Evolutionary conservation across 805 yeast species (phyloP).

Genomic region (Ogataea parapolymorpha): DNA sequence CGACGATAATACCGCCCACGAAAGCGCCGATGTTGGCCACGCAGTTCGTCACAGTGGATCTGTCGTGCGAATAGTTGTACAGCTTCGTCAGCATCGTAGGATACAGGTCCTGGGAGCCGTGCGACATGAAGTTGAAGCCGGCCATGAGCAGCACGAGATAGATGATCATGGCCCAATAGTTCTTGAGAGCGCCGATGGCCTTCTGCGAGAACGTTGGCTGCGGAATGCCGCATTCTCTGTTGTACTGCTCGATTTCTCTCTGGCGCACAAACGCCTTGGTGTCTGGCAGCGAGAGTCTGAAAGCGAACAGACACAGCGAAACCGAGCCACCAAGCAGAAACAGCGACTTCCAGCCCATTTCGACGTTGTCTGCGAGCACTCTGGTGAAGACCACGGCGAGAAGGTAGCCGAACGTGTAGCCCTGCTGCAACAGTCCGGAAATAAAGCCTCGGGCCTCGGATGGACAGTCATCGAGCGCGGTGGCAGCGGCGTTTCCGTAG

Average conservation of each 20-base stretch:
- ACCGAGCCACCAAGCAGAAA: conserved; percentile 70
- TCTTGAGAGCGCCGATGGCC: conserved; percentile 36
- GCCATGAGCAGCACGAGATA: conserved; percentile 60
- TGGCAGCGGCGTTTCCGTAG: conserved; percentile 52
- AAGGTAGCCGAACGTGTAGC: conserved; percentile 70
- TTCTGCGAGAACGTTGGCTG: conserved; percentile 34
- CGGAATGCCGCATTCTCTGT: conserved; percentile 28
- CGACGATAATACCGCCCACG: conserved; percentile 52
- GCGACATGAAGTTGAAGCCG: conserved; percentile 60
- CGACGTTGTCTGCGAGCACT: conserved; percentile 53
- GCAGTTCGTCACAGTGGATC: conserved; percentile 52
- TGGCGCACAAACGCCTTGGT: conserved; percentile 51
- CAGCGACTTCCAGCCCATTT: conserved; percentile 58
- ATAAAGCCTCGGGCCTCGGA: conserved; percentile 52
- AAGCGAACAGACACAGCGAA: conserved; percentile 39
- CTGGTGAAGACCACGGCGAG: conserved; percentile 63
- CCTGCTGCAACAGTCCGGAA: conserved; percentile 74
- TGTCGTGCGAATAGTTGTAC: conserved; percentile 38
- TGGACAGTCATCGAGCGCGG: conserved; percentile 54
- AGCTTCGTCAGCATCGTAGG: conserved; percentile 53
- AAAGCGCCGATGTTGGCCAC: conserved; percentile 60
- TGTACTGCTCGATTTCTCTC: conserved; percentile 34
- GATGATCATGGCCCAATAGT: conserved; percentile 56
- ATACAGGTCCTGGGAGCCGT: conserved; percentile 62
- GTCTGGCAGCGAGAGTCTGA: conserved; percentile 46